Base-by-base conservation (phyloP, 805 yeast species). In the Candida hispaniensis region DNA sequence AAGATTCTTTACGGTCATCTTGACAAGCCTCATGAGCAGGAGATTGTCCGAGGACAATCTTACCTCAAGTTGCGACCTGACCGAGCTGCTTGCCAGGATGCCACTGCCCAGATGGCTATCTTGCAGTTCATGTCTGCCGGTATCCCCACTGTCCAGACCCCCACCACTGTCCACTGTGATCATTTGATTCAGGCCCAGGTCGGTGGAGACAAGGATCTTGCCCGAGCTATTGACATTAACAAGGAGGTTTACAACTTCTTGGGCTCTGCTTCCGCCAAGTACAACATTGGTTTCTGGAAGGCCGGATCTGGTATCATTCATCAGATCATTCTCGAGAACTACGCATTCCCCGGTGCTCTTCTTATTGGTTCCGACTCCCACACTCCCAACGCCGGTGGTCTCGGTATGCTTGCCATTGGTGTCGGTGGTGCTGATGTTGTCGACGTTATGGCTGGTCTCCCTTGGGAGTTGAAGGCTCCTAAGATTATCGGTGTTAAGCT, bases 351-450 rank as follows among this genome's bases (percentile, higher is more conserved):
- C 60, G 97, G 97, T 66, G 82, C 88, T 47, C 71, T 86, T 67
- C 78, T 86, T 69, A 74, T 86, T 49, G 96, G 96, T 69, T 86
- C 96, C 40, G 96, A 86, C 66, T 83, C 94, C 19, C 96, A 86
- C 65, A 86, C 96, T 50, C 96, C 96, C 43, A 86, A 86, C 61
- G 96, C 95, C 41, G 96, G 96, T 70, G 96, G 96, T 65, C 71
- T 86, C 55, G 96, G 96, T 67, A 93, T 82, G 66, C 73, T 86
- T 54, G 96, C 96, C 48, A 86, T 86, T 50, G 97, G 96, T 73
- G 96, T 88, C 49, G 97, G 96, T 70, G 97, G 97, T 72, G 97
- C 97, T 48, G 97, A 86, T 61, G 96, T 96, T 44, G 97, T 86
- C 49, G 97, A 86, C 60, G 96, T 83, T 43, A 73, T 86, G 76